These are phyloP conservation scores for Blastobotrys chiropterorum DNA, from an alignment of 805 yeast species.

Conservation along the genomic window DNA sequence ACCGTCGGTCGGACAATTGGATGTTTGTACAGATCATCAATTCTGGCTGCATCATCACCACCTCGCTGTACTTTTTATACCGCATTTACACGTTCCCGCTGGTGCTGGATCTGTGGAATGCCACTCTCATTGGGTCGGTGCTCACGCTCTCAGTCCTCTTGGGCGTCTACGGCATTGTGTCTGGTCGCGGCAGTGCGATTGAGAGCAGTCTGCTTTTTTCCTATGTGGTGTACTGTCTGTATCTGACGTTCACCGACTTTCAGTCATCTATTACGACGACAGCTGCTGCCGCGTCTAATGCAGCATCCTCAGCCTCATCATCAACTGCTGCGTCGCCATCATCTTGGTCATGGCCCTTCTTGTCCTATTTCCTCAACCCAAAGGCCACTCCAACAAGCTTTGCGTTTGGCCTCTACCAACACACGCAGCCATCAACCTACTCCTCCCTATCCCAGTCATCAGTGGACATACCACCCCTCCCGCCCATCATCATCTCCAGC, in stretches of 20 bases:
- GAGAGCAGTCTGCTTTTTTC: conserved; percentile 84
- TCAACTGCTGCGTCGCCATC: conserved; percentile 4
- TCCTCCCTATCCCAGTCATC: neutral
- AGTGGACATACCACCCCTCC: conserved; percentile 26
- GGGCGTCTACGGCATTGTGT: conserved; percentile 76
- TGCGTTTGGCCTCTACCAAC: neutral
- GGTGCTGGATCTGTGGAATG: conserved; percentile 61
- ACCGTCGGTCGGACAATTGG: conserved; percentile 66
- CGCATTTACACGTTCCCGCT: conserved; percentile 72
- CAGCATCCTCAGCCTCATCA: conserved; percentile 4
- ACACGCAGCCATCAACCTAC: neutral
- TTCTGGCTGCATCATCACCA: conserved; percentile 70
- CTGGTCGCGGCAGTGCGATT: conserved; percentile 81
- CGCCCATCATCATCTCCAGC: conserved; percentile 35
- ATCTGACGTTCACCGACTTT: conserved; percentile 86
- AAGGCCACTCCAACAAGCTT: neutral
- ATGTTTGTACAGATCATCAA: conserved; percentile 63
- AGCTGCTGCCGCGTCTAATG: conserved; percentile 12
- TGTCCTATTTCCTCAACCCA: neutral
- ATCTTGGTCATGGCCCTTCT: neutral
- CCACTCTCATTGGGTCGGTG: conserved; percentile 81
- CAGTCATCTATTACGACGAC: conserved; percentile 33
- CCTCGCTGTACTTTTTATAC: conserved; percentile 70
- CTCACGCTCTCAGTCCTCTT: conserved; percentile 68
- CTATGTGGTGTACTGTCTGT: conserved; percentile 86